Conservation (phyloP, 23 red algal genomes). For the Gracilaria gracilis region DNA sequence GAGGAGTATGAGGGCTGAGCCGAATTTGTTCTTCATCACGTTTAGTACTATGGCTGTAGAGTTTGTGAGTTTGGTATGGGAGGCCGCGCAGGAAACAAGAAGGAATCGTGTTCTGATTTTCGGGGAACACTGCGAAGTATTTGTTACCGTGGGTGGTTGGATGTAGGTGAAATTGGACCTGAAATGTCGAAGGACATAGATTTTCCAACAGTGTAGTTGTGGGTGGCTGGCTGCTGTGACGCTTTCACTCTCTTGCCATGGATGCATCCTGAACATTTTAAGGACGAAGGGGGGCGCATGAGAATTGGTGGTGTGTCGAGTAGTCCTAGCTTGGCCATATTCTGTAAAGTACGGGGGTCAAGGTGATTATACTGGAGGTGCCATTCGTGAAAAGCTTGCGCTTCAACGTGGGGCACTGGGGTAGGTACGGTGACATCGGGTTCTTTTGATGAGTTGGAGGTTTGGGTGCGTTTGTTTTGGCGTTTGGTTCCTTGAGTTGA, state of each 20-base stretch:
- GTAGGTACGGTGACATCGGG: too few relatives aligned
- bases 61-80: not conserved
- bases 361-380: slow-evolving; percentile 10
- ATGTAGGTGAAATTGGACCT: not conserved
- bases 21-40: not conserved
- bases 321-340: not conserved
- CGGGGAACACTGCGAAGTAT: not conserved
- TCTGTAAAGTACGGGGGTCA: not conserved
- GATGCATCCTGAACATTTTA: not conserved
- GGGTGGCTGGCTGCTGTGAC: not conserved
- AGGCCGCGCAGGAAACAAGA: not conserved
- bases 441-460: too few relatives aligned
- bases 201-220: not conserved
- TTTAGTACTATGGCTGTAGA: not conserved
- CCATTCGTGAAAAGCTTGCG: slow-evolving; percentile 27
- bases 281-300: not conserved
- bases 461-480: too few relatives aligned
- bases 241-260: not conserved
- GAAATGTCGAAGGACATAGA: not conserved
- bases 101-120: not conserved
- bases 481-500: not conserved
- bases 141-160: not conserved
- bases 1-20: not conserved
- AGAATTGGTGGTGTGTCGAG: not conserved
- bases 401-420: too few relatives aligned